These are phyloP conservation scores for Lachancea meyersii DNA, from an alignment of 805 yeast species.

Conservation along the genomic window DNA sequence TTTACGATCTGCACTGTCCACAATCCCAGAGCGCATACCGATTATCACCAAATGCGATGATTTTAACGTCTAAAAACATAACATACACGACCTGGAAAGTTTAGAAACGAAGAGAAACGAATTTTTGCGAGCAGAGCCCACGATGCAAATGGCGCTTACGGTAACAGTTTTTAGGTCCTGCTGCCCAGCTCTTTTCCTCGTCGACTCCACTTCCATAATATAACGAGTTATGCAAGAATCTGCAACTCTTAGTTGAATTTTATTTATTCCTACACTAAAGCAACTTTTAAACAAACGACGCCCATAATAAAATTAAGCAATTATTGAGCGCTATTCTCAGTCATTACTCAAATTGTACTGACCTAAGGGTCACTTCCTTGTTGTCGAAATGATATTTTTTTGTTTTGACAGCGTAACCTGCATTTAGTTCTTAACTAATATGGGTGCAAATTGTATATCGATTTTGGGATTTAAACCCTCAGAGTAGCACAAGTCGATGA, in stretches of 20 bases:
- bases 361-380: not conserved
- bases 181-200: too few species aligned
- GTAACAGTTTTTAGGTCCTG: not conserved
- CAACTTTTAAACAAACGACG: not conserved
- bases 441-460: not conserved
- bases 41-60: conserved; percentile 5
- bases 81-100: conserved; percentile 4
- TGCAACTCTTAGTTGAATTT: conserved; percentile 1
- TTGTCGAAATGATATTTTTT: not conserved
- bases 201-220: not conserved
- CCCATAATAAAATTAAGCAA: not conserved
- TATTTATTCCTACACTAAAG: conserved; percentile 3
- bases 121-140: not conserved
- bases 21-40: not conserved
- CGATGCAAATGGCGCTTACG: not conserved
- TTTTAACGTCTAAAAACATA: conserved; percentile 4
- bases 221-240: not conserved
- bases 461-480: too few species aligned
- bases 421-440: not conserved
- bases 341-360: too few species aligned
- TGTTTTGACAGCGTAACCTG: not conserved
- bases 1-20: not conserved
- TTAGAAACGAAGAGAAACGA: not conserved
- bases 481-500: too few species aligned
- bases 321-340: too few species aligned